These are phyloP conservation scores for Leucaena leucocephala DNA, from an alignment of 306 rosid species.

Conservation along the genomic window DNA sequence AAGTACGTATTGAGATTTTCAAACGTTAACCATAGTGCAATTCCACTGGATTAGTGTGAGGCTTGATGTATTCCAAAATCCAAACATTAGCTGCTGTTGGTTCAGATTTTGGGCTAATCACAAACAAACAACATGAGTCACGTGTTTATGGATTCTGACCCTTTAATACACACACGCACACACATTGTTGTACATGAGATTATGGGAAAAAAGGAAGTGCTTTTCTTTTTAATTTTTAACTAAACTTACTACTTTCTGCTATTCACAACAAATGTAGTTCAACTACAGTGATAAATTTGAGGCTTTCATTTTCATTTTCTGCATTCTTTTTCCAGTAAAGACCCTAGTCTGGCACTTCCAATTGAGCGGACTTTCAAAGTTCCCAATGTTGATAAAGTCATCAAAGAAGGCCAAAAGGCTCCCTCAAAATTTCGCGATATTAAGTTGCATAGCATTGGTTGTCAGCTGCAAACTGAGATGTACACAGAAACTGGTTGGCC, in stretches of 20 bases:
- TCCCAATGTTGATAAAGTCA: constrained; percentile 73
- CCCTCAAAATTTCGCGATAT: constrained; percentile 69
- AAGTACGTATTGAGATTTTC: not conserved
- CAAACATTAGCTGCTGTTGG: not conserved
- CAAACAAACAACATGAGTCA: constrained; percentile 17
- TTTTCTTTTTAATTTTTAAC: not conserved
- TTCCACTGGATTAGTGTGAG: not conserved
- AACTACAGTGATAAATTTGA: constrained; percentile 12
- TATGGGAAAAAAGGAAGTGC: not conserved
- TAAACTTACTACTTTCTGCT: constrained; percentile 23
- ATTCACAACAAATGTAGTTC: constrained; percentile 19
- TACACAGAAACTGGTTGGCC: constrained; percentile 98
- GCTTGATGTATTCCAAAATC: not conserved
- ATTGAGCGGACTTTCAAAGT: constrained; percentile 62
- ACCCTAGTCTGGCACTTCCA: constrained; percentile 61
- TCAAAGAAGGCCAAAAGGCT: constrained; percentile 79
- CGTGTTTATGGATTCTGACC: constrained; percentile 5
- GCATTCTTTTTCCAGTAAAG: constrained; percentile 60
- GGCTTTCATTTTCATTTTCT: constrained; percentile 30
- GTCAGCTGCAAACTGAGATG: constrained; percentile 58
- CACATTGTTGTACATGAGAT: not conserved
- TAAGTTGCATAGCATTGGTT: constrained; percentile 49
- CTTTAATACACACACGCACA: not conserved
- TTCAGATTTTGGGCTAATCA: not conserved
- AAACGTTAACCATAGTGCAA: not conserved